Base-by-base conservation (phyloP, 345 rosid species). In the Eucalyptus erythrocorys region DNA sequence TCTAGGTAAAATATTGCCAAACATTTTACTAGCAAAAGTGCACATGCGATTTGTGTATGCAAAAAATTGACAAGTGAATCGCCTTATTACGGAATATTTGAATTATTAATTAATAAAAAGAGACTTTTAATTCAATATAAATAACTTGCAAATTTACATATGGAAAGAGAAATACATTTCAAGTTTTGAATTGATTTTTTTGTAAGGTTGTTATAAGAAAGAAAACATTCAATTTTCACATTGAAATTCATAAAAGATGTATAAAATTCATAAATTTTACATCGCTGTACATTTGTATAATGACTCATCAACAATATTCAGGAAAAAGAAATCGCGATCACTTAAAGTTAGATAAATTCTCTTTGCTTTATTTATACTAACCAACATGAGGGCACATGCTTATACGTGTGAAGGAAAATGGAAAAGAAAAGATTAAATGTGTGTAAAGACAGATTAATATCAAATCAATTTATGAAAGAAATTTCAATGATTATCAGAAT, bases 1-100 rank as follows among this genome's bases (percentile, higher is more conserved):
- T 30, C 4, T 30, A 61, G 5, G 71, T 6, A 12, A 61, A 61
- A 30, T 7, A 61, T 30, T 61, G 71, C 34, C 71, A 61, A 61
- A 30, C 16, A 30, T 61, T 61, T 14, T 6, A 61, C 71, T 13
- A 61, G 17, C 71, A 61, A 30, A 6, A 61, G 9, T 61, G 71
- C 34, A 7, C 71, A 30, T 13, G 34, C 17, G 0, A 30, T 6
- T 61, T 30, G 76, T 64, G 10, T 64, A 2, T 64, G 37, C 37
- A n/a, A 64, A 64, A 64, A 14, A 64, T 64, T 64, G 57, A 51
- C 57, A 51, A 51, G 10, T 3, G 2, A 51, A 51, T 51, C 5
- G 57, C 57, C 57, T 51, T 51, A 51, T 21, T 0, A 19, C 2
- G 0, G 1, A 21, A 51, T 7, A 51, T 51, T 19, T 21, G 57